Conservation (phyloP, 1,284 basidiomycete genomes). For the Austroboletus novae-zelandiae region DNA sequence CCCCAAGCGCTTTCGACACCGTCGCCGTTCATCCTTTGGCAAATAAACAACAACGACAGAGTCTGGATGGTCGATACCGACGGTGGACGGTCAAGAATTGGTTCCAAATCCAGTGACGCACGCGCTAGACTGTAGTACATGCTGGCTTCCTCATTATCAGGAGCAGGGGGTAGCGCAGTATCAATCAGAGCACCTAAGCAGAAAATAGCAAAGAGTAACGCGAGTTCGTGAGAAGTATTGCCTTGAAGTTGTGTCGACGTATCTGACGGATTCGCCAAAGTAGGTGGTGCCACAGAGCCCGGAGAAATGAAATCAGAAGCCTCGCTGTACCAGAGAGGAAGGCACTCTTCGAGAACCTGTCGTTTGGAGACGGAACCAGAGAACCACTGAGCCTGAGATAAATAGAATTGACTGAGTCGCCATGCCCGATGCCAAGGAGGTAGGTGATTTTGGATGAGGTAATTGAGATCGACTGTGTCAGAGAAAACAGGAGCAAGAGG, state of each 20-base stretch:
- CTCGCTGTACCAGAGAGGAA: conserved; percentile 66
- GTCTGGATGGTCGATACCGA: conserved; percentile 68
- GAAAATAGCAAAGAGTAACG: conserved; percentile 55
- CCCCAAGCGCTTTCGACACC: conserved; percentile 63
- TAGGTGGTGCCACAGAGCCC: conserved; percentile 21
- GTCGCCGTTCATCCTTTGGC: conserved; percentile 56
- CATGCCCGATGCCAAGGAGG: conserved; percentile 57
- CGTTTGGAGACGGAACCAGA: conserved; percentile 62
- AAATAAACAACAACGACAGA: conserved; percentile 63
- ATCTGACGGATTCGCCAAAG: conserved; percentile 1
- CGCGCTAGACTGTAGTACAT: conserved; percentile 55
- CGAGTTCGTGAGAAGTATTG: conserved; percentile 52
- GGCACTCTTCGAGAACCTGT: conserved; percentile 59
- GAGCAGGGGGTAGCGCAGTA: conserved; percentile 44
- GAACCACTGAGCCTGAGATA: conserved; percentile 74
- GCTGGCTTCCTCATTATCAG: conserved; percentile 50
- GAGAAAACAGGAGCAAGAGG: conserved; percentile 43
- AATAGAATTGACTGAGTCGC: conserved; percentile 58
- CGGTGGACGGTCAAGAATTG: conserved; percentile 63
- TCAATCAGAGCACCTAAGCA: conserved; percentile 60
- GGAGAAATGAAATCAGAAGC: conserved; percentile 33
- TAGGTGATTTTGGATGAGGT: conserved; percentile 47
- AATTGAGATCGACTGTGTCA: conserved; percentile 41
- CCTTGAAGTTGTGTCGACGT: conserved; percentile 12
- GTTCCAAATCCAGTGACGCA: conserved; percentile 61